These are phyloP conservation scores for Tieghemostelium lacteum DNA, from an alignment of 78 protist species.

Conservation along the genomic window DNA sequence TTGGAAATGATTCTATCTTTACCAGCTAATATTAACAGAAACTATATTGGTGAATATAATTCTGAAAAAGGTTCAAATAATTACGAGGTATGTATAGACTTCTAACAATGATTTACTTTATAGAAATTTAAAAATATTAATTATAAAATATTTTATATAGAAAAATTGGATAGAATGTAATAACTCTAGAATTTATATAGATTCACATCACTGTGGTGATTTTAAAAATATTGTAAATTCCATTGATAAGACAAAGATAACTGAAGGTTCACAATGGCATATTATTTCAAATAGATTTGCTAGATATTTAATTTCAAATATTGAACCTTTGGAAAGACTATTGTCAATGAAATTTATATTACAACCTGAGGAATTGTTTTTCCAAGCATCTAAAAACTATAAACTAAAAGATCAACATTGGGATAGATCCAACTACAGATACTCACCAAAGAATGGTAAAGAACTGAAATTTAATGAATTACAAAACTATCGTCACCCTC, in stretches of 20 bases:
- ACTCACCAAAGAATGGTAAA: too few species aligned
- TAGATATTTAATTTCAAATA: constrained; percentile 13
- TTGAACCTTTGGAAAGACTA: constrained; percentile 12
- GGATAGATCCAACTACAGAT: too few species aligned
- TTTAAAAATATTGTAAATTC: not conserved
- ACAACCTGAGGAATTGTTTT: constrained; percentile 51
- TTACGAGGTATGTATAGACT: too few species aligned
- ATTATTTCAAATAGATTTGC: constrained; percentile 13
- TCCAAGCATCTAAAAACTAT: not conserved
- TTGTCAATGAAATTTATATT: constrained; percentile 32
- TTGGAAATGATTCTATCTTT: constrained; percentile 5
- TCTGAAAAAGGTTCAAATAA: not conserved
- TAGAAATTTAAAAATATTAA: too few species aligned
- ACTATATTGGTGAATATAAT: not conserved
- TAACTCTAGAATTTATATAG: too few species aligned
- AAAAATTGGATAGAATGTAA: too few species aligned
- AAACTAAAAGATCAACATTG: too few species aligned
- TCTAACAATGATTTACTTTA: too few species aligned
- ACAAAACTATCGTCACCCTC: too few species aligned
- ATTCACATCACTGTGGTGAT: not conserved
- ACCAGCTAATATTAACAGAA: not conserved
- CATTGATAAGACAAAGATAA: not conserved
- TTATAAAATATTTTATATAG: too few species aligned
- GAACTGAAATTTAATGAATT: too few species aligned
- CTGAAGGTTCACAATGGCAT: constrained; percentile 74